Evolutionary conservation across 208 protist genomes (phyloP).

Genomic region (Wallacemonas rigidus): DNA sequence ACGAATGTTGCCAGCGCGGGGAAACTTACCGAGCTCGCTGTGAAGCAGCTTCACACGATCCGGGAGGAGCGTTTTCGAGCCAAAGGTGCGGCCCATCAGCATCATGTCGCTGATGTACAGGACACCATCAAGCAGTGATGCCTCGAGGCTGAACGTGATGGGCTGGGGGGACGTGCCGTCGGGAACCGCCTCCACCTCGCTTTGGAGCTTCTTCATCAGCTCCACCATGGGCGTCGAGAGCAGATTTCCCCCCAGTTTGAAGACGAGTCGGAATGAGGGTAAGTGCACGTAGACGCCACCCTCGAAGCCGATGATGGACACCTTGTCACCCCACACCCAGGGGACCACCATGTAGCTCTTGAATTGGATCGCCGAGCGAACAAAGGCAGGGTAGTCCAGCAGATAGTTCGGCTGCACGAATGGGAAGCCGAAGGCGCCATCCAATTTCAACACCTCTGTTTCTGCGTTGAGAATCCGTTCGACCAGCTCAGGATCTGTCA

Average conservation of each 20-base stretch:
- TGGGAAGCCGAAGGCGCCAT: conserved; percentile 55
- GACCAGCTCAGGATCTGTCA: conserved; percentile 49
- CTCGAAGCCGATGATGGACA: conserved; percentile 74
- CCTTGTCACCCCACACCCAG: conserved; percentile 81
- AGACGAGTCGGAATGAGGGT: conserved; percentile 75
- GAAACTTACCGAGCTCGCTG: conserved; percentile 53
- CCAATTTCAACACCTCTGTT: conserved; percentile 30
- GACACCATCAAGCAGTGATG: conserved; percentile 53
- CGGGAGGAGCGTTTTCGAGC: conserved; percentile 54
- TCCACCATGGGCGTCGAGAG: conserved; percentile 27
- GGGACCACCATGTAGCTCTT: conserved; percentile 70
- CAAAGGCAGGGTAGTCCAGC: conserved; percentile 83
- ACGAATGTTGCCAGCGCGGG: conserved; percentile 34
- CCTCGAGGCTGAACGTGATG: conserved; percentile 73
- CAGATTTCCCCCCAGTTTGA: conserved; percentile 37
- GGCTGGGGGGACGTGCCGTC: background rate
- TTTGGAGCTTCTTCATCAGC: conserved; percentile 32
- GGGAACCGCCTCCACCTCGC: conserved; percentile 5
- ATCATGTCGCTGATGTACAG: conserved; percentile 87
- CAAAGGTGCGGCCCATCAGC: conserved; percentile 48
- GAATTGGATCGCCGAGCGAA: conserved; percentile 57
- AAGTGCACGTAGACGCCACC: conserved; percentile 72
- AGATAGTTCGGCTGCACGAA: conserved; percentile 85
- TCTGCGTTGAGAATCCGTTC: conserved; percentile 61
- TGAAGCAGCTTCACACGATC: conserved; percentile 66